Base-by-base conservation (phyloP, 352 stramenopile genomes). In the Elongisporangium anandrum region DNA sequence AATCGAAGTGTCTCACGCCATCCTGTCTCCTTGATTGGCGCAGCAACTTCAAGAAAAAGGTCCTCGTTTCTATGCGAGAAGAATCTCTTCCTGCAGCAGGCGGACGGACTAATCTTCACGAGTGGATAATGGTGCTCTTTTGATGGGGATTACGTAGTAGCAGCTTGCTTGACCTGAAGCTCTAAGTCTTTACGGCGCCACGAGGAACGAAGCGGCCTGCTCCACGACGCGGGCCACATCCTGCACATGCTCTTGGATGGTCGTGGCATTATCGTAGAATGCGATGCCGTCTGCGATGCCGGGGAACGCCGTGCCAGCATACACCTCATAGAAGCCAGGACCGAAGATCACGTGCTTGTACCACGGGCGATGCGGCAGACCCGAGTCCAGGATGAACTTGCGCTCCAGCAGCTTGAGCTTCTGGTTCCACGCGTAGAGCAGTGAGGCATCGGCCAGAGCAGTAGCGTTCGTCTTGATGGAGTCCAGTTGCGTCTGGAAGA, bases 311-410 rank as follows among this genome's bases (percentile, higher is more conserved):
- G 68, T 57, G 47, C 71, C 71, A 6, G 64, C 50, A 61, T 80
- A 80, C 3, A 68, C 71, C 19, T 73, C 71, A 49, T 73, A 80
- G 58, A 70, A 80, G 21, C 71, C 71, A 12, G 71, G 71, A 0
- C 71, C 71, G 34, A 80, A 80, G 56, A 80, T 72, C 41, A 80
- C 68, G 59, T 80, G 71, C 57, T 70, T 69, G 63, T 68, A 80
- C 71, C 71, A 80, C 15, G 63, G 56, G 45, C 71, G 71, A 54
- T 80, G 71, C 26, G 65, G 71, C 26, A 80, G 61, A 5, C 71
- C 71, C 12, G 56, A n/a, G 7, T 74, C 62, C 13, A 52, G 52
- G 34, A 75, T 63, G n/a, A 80, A 66, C 60, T 75, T 52, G 22
- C 71, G 65, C 63, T 81, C 72, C 21, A 75, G 59, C 49, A 45